Evolutionary conservation across 768 basidiomycete genomes (phyloP).

Genomic region (Hericium erinaceus): DNA sequence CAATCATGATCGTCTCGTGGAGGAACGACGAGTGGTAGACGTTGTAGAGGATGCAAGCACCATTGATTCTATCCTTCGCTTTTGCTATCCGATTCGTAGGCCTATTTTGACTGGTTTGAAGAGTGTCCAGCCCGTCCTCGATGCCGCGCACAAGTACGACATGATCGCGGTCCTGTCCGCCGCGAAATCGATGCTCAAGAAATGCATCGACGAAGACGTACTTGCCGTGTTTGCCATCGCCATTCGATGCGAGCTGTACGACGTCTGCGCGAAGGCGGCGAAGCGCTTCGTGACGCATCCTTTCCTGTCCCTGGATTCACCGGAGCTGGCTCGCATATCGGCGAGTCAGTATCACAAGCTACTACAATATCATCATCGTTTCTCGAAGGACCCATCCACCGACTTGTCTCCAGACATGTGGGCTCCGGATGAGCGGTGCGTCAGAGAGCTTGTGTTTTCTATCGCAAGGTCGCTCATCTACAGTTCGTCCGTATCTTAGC

Average conservation of each 20-base stretch:
- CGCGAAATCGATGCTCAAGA: background rate
- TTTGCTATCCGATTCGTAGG: conserved; percentile 3
- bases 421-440: no score
- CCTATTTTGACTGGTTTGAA: background rate
- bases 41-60: background rate
- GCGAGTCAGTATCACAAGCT: conserved; percentile 2
- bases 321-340: background rate
- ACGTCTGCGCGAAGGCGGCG: background rate
- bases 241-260: background rate
- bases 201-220: conserved; percentile 3
- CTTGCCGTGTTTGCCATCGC: conserved; percentile 8
- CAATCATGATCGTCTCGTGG: no score
- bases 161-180: background rate
- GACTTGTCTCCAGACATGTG: no score
- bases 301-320: background rate
- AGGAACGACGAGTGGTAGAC: no score
- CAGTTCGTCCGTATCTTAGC: no score
- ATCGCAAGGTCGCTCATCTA: no score
- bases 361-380: background rate
- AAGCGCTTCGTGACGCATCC: background rate
- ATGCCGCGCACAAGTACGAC: conserved; percentile 9
- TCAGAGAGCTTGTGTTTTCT: no score
- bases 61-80: conserved; percentile 5
- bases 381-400: background rate
- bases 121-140: background rate